Base-by-base conservation (phyloP, 78 protist genomes). In the Cavenderia fasciculata region DNA sequence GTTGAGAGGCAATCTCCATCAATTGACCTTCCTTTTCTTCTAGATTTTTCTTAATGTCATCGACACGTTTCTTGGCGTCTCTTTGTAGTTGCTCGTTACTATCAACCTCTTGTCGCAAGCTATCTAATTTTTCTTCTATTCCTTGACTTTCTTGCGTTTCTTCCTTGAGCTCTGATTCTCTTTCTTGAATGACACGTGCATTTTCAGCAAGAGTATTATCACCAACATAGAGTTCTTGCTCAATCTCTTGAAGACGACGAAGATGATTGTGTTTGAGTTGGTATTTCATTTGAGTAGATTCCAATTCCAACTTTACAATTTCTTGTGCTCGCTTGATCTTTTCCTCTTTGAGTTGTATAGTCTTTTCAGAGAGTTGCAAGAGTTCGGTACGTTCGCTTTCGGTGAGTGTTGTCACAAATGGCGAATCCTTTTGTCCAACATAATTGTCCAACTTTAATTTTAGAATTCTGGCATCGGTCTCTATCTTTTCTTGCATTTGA, bases 231-330 rank as follows among this genome's bases (percentile, higher is more conserved):
- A 63, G 33, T 21, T 63, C 72, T 68, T 57, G 49, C 14, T 73
- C 66, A 31, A 56, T 57, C 5, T 82, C 90, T 51, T 54, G 14
- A 27, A 82, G 21, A 38, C 90, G 46, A 33, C 57, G 65, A 5
- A 59, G 14, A 41, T 65, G 73, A 47, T 82, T 82, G 21, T 82
- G 40, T 6, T 57, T 27, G 21, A 82, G 59, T 68, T 82, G 78
- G 14, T 68, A 43, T 8, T 74, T 54, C 77, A 79, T 52, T 19
- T 51, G 56, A 27, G 18, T 65, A 27, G 59, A 56, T 36, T 31
- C 49, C 0, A 29, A 16, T 27, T 49, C 43, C 6, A 66, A 56
- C 10, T 79, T 49, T 23, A 31, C 11, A 7, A 66, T 36, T 7
- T 79, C 31, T 23, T 54, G 5, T n/a, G 66, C 21, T 0, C 49